Evolutionary conservation across 1,284 basidiomycete species (phyloP).

Genomic region (Sanguinoderma infundibulare): DNA sequence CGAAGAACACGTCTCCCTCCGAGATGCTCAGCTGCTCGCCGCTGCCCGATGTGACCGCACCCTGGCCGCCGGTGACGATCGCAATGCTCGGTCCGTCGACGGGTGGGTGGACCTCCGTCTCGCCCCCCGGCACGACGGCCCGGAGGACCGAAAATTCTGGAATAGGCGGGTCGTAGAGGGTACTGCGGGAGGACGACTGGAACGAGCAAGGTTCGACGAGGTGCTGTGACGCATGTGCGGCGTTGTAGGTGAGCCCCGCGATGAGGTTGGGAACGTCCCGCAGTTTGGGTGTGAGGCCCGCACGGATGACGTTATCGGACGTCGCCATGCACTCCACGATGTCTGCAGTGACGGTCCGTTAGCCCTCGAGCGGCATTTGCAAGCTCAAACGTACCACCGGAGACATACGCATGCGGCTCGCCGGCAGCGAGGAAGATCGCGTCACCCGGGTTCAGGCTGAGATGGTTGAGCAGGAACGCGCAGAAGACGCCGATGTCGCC

Average conservation of each 20-base stretch:
- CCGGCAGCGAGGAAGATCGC: constrained; percentile 96
- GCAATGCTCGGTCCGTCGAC: constrained; percentile 87
- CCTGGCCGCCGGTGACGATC: constrained; percentile 78
- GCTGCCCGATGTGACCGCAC: constrained; percentile 51
- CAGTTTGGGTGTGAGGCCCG: constrained; percentile 96
- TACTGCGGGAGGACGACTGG: constrained; percentile 39
- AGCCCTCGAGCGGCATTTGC: not conserved
- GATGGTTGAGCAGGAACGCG: constrained; percentile 89
- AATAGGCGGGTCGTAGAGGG: constrained; percentile 93
- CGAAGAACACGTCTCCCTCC: constrained; percentile 83
- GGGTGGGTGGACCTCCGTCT: constrained; percentile 57
- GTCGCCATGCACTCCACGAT: constrained; percentile 99
- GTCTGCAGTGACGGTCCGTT: constrained; percentile 53
- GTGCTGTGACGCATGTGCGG: constrained; percentile 73
- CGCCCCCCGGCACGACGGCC: constrained; percentile 52
- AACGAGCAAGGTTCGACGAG: constrained; percentile 66
- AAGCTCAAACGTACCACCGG: constrained; percentile 69
- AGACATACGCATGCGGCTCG: constrained; percentile 96
- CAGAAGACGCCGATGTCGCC: constrained; percentile 96
- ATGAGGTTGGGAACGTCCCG: constrained; percentile 93
- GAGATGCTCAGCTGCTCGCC: constrained; percentile 50
- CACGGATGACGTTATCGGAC: constrained; percentile 98
- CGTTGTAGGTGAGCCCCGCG: constrained; percentile 85
- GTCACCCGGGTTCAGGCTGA: constrained; percentile 81
- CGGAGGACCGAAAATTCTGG: constrained; percentile 91